Evolutionary conservation across 768 basidiomycete species (phyloP).

Genomic region (Polyporus arcularius): DNA sequence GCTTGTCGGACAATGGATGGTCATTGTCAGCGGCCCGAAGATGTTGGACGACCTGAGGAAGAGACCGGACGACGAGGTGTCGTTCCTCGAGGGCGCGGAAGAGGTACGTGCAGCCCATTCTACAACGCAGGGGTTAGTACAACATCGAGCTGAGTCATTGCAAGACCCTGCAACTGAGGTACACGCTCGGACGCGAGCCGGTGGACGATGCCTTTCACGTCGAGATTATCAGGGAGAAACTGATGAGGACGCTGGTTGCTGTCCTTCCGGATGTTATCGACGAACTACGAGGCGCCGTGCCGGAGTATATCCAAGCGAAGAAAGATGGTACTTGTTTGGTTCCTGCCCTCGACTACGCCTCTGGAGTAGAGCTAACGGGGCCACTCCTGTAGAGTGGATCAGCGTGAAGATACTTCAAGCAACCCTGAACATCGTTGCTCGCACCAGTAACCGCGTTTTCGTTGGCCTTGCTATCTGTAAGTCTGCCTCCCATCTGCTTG

Average conservation of each 20-base stretch:
- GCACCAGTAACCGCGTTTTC: slow-evolving; percentile 46
- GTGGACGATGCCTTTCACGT: slow-evolving; percentile 22
- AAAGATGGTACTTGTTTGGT: slow-evolving; percentile 14
- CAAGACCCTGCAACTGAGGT: slow-evolving; percentile 34
- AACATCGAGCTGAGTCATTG: not conserved
- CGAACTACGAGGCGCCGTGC: slow-evolving; percentile 26
- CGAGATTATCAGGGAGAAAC: slow-evolving; percentile 25
- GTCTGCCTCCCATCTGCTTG: slow-evolving; percentile 17
- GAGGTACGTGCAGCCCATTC: slow-evolving; percentile 32
- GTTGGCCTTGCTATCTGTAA: slow-evolving; percentile 51
- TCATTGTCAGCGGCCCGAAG: slow-evolving; percentile 44
- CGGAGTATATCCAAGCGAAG: slow-evolving; percentile 32
- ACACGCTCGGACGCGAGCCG: slow-evolving; percentile 33
- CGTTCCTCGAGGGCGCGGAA: slow-evolving; percentile 42
- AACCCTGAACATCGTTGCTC: slow-evolving; percentile 38
- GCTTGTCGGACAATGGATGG: slow-evolving; percentile 45
- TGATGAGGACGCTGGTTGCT: slow-evolving; percentile 28
- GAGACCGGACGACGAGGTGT: slow-evolving; percentile 45
- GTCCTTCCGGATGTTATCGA: slow-evolving; percentile 27
- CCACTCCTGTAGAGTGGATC: slow-evolving; percentile 38
- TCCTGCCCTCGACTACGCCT: too few species aligned
- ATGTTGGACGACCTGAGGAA: slow-evolving; percentile 54
- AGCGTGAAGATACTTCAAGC: slow-evolving; percentile 28
- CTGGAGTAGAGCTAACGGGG: not conserved
- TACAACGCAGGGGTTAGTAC: not conserved